These are phyloP conservation scores for Macrolepiota albuminosa DNA, from an alignment of 768 basidiomycete genomes.

Conservation along the genomic window DNA sequence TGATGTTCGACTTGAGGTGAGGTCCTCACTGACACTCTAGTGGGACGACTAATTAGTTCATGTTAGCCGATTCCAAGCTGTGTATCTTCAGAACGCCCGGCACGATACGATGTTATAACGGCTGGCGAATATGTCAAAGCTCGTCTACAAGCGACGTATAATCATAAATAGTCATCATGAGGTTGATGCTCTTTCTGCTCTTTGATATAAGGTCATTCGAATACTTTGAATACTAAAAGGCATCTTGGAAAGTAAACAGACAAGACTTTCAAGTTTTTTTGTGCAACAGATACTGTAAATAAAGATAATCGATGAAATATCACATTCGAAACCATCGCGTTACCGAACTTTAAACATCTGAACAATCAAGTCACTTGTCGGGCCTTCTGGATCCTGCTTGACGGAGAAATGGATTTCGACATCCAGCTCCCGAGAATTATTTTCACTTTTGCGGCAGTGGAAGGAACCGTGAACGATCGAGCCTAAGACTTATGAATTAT, in stretches of 20 bases:
- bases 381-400: slow-evolving; percentile 33
- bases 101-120: slow-evolving; percentile 65
- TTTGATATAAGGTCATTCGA: not conserved
- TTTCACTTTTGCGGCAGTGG: slow-evolving; percentile 72
- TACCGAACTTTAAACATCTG: slow-evolving; percentile 80
- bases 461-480: slow-evolving; percentile 76
- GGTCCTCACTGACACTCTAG: slow-evolving; percentile 10
- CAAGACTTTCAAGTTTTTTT: not conserved
- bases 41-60: not conserved
- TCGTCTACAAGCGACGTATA: slow-evolving; percentile 64
- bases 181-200: not conserved
- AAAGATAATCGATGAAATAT: not conserved
- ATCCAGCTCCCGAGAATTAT: slow-evolving; percentile 84
- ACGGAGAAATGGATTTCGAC: slow-evolving; percentile 84
- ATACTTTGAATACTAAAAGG: not conserved
- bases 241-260: not conserved
- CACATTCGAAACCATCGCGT: slow-evolving; percentile 4
- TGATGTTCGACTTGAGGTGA: slow-evolving; percentile 72
- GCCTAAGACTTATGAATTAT: slow-evolving; percentile 38
- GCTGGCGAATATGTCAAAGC: slow-evolving; percentile 84
- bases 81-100: slow-evolving; percentile 33
- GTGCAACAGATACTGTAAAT: not conserved
- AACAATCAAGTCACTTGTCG: slow-evolving; percentile 43
- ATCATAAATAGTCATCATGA: slow-evolving; percentile 1
- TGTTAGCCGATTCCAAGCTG: slow-evolving; percentile 51